These are phyloP conservation scores for Tardiomyces digboiensis DNA, from an alignment of 1,139 yeast species.

Conservation along the genomic window DNA sequence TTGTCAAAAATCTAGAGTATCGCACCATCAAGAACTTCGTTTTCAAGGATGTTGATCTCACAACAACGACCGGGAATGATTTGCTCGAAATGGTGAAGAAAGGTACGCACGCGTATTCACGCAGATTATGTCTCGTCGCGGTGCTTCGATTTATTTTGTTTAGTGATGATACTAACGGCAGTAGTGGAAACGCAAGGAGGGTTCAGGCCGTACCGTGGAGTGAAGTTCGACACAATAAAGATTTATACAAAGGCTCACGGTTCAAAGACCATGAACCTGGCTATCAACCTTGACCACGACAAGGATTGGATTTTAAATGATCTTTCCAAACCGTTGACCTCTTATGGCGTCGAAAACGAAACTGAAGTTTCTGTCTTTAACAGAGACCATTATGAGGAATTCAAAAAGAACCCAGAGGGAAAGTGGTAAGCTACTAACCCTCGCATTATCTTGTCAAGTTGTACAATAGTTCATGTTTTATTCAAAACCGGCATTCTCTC, in stretches of 20 bases:
- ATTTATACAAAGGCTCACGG: slow-evolving; percentile 94
- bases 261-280: slow-evolving; percentile 85
- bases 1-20: slow-evolving; percentile 87
- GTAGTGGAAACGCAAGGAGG: slow-evolving; percentile 56
- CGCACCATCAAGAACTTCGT: slow-evolving; percentile 82
- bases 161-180: too few species aligned
- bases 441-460: too few species aligned
- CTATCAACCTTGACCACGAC: slow-evolving; percentile 80
- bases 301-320: slow-evolving; percentile 55
- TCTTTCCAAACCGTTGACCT: slow-evolving; percentile 38
- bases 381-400: slow-evolving; percentile 51
- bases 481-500: too few species aligned
- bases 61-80: slow-evolving; percentile 55
- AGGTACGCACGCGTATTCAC: too few species aligned
- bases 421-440: slow-evolving; percentile 51
- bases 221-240: slow-evolving; percentile 69
- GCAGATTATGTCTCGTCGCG: too few species aligned
- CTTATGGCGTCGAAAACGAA: slow-evolving; percentile 62
- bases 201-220: slow-evolving; percentile 73
- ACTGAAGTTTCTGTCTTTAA: slow-evolving; percentile 83
- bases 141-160: too few species aligned
- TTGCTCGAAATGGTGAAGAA: slow-evolving; percentile 35
- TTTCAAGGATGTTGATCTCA: slow-evolving; percentile 61
- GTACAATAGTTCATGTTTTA: too few species aligned
- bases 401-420: slow-evolving; percentile 77